Base-by-base conservation (phyloP, 2,329 filamentous ascomycete genomes). In the Capronia coronata region DNA sequence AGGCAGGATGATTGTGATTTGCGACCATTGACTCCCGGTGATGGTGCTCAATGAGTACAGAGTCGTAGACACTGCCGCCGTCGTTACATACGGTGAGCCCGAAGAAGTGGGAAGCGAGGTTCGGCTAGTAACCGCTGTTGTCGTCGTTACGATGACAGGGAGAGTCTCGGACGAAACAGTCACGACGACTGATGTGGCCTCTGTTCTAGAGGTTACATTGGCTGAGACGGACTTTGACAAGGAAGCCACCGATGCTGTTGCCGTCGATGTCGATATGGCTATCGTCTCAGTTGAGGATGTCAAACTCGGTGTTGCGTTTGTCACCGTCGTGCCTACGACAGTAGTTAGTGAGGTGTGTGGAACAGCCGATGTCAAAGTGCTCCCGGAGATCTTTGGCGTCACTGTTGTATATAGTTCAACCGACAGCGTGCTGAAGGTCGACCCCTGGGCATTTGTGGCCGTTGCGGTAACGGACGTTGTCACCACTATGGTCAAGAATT, bases 261-360 rank as follows among this genome's bases (percentile, higher is more conserved):
- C 34, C 7, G 34, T 18, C 2, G 34, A 37, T 18, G 34, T 37
- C 2, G 34, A 19, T 6, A 19, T 8, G 2, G 8, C 10, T 27
- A 6, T 27, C 25, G 25, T 19, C 34, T 18, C 19, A 10, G 38
- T 41, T 9, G 38, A 11, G 1, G 38, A 39, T 10, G 43, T 27
- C 3, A 14, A 10, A 3, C 18, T 39, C 14, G 71, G 75, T 25
- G 38, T 41, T 25, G 27, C 25, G 8, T 18, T 35, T 5, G 49
- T 44, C 7, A 27, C 19, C 13, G 30, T 48, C 25, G 49, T 45
- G n/a, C 16, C 35, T 16, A 41, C 27, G 14, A 19, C 35, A 11
- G 44, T 39, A 10, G 39, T 43, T 3, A 40, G 11, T 6, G 47
- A 48, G 6, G 32, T 45, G 21, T 25, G 32, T 3, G 39, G 35